Evolutionary conservation across 495 filamentous ascomycete species (phyloP).

Genomic region (Mycothermus thermophilus): DNA sequence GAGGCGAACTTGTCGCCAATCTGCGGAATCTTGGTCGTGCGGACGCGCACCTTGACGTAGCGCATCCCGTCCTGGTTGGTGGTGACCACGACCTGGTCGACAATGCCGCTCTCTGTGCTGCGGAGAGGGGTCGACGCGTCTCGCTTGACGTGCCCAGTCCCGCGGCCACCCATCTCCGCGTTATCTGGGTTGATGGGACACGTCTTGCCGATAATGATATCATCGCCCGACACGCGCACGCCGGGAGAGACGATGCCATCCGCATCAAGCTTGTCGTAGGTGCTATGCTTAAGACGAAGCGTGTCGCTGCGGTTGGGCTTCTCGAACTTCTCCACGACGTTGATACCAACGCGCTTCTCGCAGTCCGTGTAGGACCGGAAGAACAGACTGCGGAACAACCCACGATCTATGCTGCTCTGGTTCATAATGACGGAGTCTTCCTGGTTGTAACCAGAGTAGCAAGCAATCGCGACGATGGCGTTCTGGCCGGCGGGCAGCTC

Average conservation of each 20-base stretch:
- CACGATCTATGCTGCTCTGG: slow-evolving; percentile 94
- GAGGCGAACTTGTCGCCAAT: slow-evolving; percentile 99
- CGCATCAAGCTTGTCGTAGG: slow-evolving; percentile 94
- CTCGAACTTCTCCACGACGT: slow-evolving; percentile 81
- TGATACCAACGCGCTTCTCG: slow-evolving; percentile 86
- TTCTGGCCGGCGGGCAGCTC: slow-evolving; percentile 96
- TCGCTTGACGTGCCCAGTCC: slow-evolving; percentile 76
- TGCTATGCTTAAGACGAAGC: slow-evolving; percentile 79
- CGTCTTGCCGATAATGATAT: slow-evolving; percentile 98
- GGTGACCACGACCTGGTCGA: slow-evolving; percentile 84
- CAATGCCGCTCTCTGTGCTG: slow-evolving; percentile 90
- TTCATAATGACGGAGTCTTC: slow-evolving; percentile 99
- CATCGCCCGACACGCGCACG: slow-evolving; percentile 86
- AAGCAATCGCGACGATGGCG: slow-evolving; percentile 92
- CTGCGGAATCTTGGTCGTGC: slow-evolving; percentile 94
- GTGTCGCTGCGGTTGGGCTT: slow-evolving; percentile 84
- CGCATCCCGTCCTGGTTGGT: slow-evolving; percentile 82
- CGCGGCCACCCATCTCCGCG: slow-evolving; percentile 85
- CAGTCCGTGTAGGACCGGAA: slow-evolving; percentile 93
- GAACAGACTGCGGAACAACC: slow-evolving; percentile 93
- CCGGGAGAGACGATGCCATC: slow-evolving; percentile 90
- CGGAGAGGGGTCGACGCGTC: slow-evolving; percentile 90
- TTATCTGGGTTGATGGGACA: slow-evolving; percentile 83
- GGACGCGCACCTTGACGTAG: slow-evolving; percentile 92
- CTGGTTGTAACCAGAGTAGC: slow-evolving; percentile 98